phyloP scores from a whole-genome alignment of 1,284 basidiomycete genomes.

The Rhodotorula glutinis region DNA sequence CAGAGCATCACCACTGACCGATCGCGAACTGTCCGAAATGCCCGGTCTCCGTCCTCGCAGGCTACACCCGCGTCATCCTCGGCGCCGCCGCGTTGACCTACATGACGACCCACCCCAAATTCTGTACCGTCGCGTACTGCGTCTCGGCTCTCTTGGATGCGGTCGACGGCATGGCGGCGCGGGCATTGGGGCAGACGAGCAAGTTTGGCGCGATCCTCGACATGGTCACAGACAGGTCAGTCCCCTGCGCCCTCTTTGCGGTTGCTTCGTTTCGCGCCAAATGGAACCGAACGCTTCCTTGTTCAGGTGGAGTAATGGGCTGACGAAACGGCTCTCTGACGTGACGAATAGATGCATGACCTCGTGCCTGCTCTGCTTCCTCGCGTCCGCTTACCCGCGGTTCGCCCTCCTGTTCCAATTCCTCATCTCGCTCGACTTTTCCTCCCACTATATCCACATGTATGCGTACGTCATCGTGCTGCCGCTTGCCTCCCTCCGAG shows the following conservation, averaged over 20 bases:
- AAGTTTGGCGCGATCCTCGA: constrained; percentile 98
- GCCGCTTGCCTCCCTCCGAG: constrained; percentile 13
- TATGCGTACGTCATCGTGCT: constrained; percentile 69
- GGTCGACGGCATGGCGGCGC: constrained; percentile 91
- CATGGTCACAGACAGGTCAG: constrained; percentile 98
- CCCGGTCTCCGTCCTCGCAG: constrained; percentile 51
- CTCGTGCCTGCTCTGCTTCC: constrained; percentile 88
- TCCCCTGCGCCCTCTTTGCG: too few species aligned
- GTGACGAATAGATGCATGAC: constrained; percentile 74
- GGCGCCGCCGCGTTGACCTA: constrained; percentile 85
- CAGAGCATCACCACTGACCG: too few species aligned
- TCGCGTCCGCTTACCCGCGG: constrained; percentile 80
- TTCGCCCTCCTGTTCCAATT: constrained; percentile 86
- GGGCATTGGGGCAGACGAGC: constrained; percentile 80
- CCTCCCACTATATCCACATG: constrained; percentile 99
- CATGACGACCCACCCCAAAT: constrained; percentile 92
- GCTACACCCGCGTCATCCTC: constrained; percentile 86
- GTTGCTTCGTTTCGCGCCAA: too few species aligned
- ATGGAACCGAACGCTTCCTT: too few species aligned
- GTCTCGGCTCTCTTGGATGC: constrained; percentile 94
- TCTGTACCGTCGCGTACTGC: constrained; percentile 84
- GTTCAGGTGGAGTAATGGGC: too few species aligned
- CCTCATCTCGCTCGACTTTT: constrained; percentile 95
- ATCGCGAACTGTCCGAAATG: neutral
- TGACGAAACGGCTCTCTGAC: too few species aligned